A percentile compares a stretch with the other conserved stretches of the same genome.
These are phyloP conservation scores for Neonectria magnoliae DNA, from an alignment of 2,329 filamentous ascomycete genomes.

Conservation along the genomic window DNA sequence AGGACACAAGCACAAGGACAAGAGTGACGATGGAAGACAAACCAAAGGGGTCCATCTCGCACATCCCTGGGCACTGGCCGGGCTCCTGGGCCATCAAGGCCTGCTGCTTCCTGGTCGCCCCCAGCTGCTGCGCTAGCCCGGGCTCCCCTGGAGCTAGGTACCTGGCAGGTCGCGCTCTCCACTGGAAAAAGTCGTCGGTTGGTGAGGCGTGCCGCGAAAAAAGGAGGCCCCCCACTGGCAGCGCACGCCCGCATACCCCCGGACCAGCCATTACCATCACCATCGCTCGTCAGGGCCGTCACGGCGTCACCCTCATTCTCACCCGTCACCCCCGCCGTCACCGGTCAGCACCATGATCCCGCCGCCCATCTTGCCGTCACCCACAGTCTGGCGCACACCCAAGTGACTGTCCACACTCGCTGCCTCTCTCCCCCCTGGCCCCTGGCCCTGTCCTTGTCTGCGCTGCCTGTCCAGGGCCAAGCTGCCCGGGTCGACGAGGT, in stretches of 20 bases:
- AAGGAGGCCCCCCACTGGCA: constrained; percentile 33
- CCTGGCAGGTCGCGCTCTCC: constrained; percentile 18
- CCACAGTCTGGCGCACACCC: constrained; percentile 12
- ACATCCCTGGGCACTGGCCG: constrained; percentile 20
- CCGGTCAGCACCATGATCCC: constrained; percentile 18
- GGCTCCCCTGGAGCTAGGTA: constrained; percentile 21
- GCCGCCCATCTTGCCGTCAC: constrained; percentile 32
- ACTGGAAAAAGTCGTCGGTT: constrained; percentile 31
- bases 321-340: background rate
- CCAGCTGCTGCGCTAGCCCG: constrained; percentile 26
- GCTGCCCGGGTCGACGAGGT: constrained; percentile 10
- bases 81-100: constrained; percentile 27
- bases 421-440: background rate
- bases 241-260: constrained; percentile 31
- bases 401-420: background rate
- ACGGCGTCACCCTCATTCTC: constrained; percentile 7
- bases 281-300: constrained; percentile 22
- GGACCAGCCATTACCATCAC: constrained; percentile 19
- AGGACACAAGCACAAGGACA: constrained; percentile 4
- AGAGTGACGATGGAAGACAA: background rate
- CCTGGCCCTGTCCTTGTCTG: background rate
- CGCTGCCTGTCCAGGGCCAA: background rate
- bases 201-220: constrained; percentile 21
- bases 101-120: constrained; percentile 20
- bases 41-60: constrained; percentile 31